Evolutionary conservation across 352 stramenopile species (phyloP).

Genomic region (Pythium biforme): DNA sequence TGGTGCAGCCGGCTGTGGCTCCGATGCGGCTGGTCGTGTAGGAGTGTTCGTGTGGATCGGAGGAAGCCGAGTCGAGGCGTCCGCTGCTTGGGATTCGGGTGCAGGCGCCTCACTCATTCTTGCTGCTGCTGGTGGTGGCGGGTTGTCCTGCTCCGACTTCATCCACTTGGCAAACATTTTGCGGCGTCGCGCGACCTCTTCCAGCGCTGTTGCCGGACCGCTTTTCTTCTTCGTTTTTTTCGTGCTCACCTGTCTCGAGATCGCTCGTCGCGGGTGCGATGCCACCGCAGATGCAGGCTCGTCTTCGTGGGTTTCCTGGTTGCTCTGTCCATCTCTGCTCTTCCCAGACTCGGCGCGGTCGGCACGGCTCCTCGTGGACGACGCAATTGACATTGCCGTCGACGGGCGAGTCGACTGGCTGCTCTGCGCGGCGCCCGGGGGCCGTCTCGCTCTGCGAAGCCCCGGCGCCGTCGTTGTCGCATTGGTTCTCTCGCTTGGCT

Average conservation of each 20-base stretch:
- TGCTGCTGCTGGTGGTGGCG: constrained; percentile 5
- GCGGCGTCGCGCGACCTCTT: constrained; percentile 66
- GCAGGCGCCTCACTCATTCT: not conserved
- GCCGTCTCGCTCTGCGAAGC: constrained; percentile 19
- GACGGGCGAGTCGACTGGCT: constrained; percentile 18
- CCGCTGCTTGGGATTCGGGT: not conserved
- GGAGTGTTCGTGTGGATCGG: not conserved
- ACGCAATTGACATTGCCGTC: constrained; percentile 15
- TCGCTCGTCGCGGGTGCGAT: not conserved
- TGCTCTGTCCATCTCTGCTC: constrained; percentile 2
- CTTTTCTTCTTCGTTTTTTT: constrained; percentile 48
- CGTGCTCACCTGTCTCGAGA: constrained; percentile 15
- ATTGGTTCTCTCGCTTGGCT: constrained; percentile 16
- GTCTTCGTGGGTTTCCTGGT: constrained; percentile 28
- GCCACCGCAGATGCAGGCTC: not conserved
- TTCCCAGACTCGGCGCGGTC: not conserved
- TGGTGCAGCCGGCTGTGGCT: not conserved
- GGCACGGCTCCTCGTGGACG: constrained; percentile 3
- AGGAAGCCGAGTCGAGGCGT: constrained; percentile 4
- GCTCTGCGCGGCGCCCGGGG: constrained; percentile 7
- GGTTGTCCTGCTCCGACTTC: constrained; percentile 34
- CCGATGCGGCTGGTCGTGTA: not conserved
- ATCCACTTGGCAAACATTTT: constrained; percentile 78
- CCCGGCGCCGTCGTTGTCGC: not conserved
- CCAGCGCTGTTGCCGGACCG: constrained; percentile 37